A percentile compares a stretch with the other conserved stretches of the same genome.
phyloP scores from a whole-genome alignment of 2,329 filamentous ascomycete species.

The Taxawa tesnikishii region DNA sequence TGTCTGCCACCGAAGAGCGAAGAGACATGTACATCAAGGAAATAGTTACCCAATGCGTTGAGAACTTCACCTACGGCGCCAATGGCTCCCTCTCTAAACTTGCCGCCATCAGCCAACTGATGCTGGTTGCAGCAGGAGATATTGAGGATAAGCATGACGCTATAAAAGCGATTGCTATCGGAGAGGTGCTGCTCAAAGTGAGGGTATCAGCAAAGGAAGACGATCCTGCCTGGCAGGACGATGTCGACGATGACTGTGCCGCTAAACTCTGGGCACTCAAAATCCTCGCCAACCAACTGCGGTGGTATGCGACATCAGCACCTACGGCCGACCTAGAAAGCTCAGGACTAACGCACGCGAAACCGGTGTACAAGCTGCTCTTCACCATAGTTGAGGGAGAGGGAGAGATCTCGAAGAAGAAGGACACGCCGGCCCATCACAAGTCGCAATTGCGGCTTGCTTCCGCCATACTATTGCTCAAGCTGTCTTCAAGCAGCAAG shows the following conservation, averaged over 20 bases:
- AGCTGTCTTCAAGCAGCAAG: constrained; percentile 61
- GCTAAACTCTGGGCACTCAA: constrained; percentile 77
- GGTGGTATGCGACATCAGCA: constrained; percentile 36
- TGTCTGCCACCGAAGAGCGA: constrained; percentile 63
- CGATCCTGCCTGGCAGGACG: constrained; percentile 31
- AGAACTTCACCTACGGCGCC: constrained; percentile 60
- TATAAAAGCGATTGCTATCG: constrained; percentile 67
- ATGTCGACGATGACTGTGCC: constrained; percentile 66
- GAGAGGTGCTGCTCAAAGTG: constrained; percentile 59
- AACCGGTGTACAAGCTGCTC: constrained; percentile 65
- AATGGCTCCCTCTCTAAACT: constrained; percentile 64
- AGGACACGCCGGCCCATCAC: constrained; percentile 65
- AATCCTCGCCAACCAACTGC: constrained; percentile 73
- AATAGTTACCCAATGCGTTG: constrained; percentile 62
- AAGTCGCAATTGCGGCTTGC: constrained; percentile 69
- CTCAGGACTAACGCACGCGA: constrained; percentile 39
- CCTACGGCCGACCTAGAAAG: constrained; percentile 27
- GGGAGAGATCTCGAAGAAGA: constrained; percentile 64
- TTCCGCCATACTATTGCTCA: constrained; percentile 67
- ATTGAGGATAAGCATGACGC: constrained; percentile 61
- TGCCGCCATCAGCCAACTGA: constrained; percentile 60
- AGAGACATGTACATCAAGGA: constrained; percentile 81
- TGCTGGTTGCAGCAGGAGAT: constrained; percentile 60
- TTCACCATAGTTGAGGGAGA: constrained; percentile 62
- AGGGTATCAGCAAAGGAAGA: constrained; percentile 40